A percentile compares a stretch with the other conserved stretches of the same genome.
Conservation (phyloP, 2,329 filamentous ascomycete species). For the Exophiala aquamarina region DNA sequence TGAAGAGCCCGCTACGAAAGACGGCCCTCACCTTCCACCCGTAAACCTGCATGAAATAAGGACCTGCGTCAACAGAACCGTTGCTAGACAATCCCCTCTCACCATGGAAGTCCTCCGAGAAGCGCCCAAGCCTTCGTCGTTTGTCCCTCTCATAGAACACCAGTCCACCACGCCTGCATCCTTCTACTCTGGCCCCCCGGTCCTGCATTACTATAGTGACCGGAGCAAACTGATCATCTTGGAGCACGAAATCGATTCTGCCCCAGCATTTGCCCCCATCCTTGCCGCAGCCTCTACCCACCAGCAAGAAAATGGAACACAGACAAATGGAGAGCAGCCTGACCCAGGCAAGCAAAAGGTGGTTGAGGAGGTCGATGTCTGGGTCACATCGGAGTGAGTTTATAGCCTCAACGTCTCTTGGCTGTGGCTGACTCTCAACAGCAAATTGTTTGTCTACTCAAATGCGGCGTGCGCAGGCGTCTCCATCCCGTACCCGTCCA, state of each 20-base stretch:
- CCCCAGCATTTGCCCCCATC: conserved; percentile 33
- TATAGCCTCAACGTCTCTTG: neutral
- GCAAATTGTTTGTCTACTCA: conserved; percentile 46
- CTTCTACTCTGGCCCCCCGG: conserved; percentile 47
- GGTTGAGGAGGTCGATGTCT: conserved; percentile 43
- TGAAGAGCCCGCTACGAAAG: too few species aligned
- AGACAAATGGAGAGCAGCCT: conserved; percentile 19
- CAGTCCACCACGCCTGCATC: conserved; percentile 49
- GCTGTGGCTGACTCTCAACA: conserved; percentile 25
- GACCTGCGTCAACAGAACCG: too few species aligned
- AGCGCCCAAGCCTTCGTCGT: conserved; percentile 40
- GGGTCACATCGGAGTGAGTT: conserved; percentile 50
- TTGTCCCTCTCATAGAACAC: conserved; percentile 45
- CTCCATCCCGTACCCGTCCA: conserved; percentile 48
- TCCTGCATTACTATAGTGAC: conserved; percentile 48
- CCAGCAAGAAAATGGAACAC: conserved; percentile 17
- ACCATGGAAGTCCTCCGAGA: conserved; percentile 45
- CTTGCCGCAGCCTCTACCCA: conserved; percentile 11
- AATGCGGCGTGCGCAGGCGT: conserved; percentile 36
- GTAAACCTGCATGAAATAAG: too few species aligned
- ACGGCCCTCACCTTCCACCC: too few species aligned
- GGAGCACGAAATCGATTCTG: conserved; percentile 39
- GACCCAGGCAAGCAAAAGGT: conserved; percentile 28
- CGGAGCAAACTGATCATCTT: conserved; percentile 45
- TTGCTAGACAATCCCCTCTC: neutral